Evolutionary conservation across 306 rosid species (phyloP), one percentile per base, ranked within the genome.

Genomic region (Bauhinia variegata): DNA sequence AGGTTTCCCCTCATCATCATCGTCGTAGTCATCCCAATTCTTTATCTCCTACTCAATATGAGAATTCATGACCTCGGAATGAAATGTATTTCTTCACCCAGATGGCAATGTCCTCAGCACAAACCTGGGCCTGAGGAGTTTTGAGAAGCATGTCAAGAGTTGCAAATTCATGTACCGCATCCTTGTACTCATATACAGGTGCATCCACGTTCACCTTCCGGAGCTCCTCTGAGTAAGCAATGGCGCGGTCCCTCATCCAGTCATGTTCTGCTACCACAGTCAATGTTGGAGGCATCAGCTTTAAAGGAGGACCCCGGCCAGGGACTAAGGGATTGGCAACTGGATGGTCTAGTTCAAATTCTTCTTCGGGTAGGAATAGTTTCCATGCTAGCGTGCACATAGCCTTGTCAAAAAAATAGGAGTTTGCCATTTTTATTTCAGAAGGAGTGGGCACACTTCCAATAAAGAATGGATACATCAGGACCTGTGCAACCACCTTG

Each of bases 211-310:
- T 86, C 48, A 85, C 99, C 77, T 88, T 93, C 58, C 99, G 88
- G 46, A 93, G 95, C 75, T 86, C 97, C 85, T 88, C 99, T 2
- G 99, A 84, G 79, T 93, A 93, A 18, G 96, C 99, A 58, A 93
- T 90, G 65, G 99, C 99, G 5, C 97, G 90, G 69, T 93, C 99
- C 80, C 96, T 81, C 99, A 93, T 93, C 97, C 97, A 93, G 65
- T 90, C 99, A 38, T 63, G 97, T 75, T 93, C 96, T 11, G 99
- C 99, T 62, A 90, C 97, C 19, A 93, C 88, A 33, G 97, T 90
- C 58, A 90, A 77, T 49, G 99, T 90, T 4, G 97, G 99, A 39
- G 99, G 99, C 97, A 90, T 90, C 58, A 65, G 83, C 73, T 86
- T 90, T 57, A 93, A 68, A 77, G 97, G 90, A 36, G 91, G 99